phyloP scores from a whole-genome alignment of 257 asterid species.

The Marsdenia floribunda region DNA sequence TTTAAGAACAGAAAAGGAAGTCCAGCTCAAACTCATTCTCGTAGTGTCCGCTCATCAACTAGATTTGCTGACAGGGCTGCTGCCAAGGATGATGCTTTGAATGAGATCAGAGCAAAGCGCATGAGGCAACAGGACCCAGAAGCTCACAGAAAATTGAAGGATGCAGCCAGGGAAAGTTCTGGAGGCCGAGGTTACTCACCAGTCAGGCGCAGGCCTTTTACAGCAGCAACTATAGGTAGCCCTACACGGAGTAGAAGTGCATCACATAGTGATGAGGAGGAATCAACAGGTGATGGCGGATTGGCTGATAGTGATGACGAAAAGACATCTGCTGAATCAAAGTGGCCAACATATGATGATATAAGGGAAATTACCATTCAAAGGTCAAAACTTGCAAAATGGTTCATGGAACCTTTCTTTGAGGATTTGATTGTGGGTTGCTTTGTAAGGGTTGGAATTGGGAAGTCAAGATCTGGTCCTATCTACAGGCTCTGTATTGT shows the following conservation, averaged over 20 bases:
- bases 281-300: constrained; percentile 80
- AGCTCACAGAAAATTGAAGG: constrained; percentile 39
- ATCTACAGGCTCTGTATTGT: constrained; percentile 85
- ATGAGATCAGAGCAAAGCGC: constrained; percentile 57
- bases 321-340: constrained; percentile 58
- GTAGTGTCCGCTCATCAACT: constrained; percentile 68
- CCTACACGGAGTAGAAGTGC: constrained; percentile 75
- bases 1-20: constrained; percentile 55
- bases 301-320: constrained; percentile 91
- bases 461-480: constrained; percentile 73
- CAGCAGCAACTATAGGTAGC: constrained; percentile 57
- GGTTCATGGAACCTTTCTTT: constrained; percentile 98
- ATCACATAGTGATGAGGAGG: constrained; percentile 71
- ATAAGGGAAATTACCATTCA: constrained; percentile 80
- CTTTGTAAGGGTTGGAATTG: constrained; percentile 92
- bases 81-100: constrained; percentile 66
- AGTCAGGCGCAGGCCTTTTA: constrained; percentile 65
- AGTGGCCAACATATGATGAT: constrained; percentile 72
- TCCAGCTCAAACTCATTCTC: constrained; percentile 67
- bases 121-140: constrained; percentile 49
- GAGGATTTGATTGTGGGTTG: constrained; percentile 95
- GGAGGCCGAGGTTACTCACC: constrained; percentile 70
- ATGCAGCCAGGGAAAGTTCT: constrained; percentile 64
- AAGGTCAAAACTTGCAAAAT: constrained; percentile 83
- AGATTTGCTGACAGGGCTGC: constrained; percentile 71